Evolutionary conservation across 2,329 filamentous ascomycete genomes (phyloP), one percentile per base, ranked within the genome.

Genomic region (Pyricularia sp.): DNA sequence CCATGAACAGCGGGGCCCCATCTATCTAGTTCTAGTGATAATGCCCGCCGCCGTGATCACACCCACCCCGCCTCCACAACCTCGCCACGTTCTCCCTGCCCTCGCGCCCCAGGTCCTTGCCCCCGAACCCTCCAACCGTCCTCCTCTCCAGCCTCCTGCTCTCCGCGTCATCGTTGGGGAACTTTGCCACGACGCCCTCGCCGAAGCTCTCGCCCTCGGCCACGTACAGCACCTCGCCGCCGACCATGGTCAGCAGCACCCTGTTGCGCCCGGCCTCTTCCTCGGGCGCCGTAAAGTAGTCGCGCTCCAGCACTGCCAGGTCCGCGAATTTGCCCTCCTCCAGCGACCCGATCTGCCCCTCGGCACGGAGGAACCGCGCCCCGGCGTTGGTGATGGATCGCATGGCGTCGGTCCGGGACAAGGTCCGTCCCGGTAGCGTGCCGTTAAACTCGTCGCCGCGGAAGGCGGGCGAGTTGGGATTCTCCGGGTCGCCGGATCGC

Each of bases 321-420:
- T 69, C 42, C 31, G 70, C 67, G 33, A 70, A 63, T 11, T 66
- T 67, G 61, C 71, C 69, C 12, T 69, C 69, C 68, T 71, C 66
- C 23, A 70, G n/a, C 71, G 68, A 71, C 25, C 59, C 61, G 66
- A 65, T 65, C 10, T 31, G 26, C 30, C 7, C 64, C 20, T 65
- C 31, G 64, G 31, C 64, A 14, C 30, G 28, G 30, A 65, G 64
- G 64, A 65, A 65, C 2, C 26, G 31, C 30, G 64, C 64, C 30
- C 64, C 64, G 64, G 30, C 30, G 64, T 65, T 65, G 64, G 64
- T 65, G 63, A 65, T 65, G 63, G 63, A 30, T 4, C 63, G 63
- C 28, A 65, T 65, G 63, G 63, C 63, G 28, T 31, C 33, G 30
- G 30, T n/a, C 25, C 63, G 63, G 25, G 63, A 31, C 63, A 65